Conservation (phyloP, 1,139 yeast species). For the Pichia sp. region DNA sequence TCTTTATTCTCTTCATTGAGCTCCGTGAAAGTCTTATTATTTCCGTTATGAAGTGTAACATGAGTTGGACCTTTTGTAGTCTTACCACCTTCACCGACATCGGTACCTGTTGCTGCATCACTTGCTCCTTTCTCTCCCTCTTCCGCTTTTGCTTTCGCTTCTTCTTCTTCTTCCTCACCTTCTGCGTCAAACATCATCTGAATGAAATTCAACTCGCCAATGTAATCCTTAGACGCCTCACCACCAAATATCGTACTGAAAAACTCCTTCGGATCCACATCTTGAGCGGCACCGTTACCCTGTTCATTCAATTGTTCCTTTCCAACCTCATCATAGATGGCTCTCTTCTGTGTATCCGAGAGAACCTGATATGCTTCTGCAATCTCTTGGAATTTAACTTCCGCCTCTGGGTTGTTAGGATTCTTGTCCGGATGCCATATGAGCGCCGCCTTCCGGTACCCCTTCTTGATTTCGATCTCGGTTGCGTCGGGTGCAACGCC, state of each 20-base stretch:
- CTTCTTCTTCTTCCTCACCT: slow-evolving; percentile 16
- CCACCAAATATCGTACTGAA: slow-evolving; percentile 91
- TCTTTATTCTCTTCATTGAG: slow-evolving; percentile 12
- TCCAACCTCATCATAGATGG: slow-evolving; percentile 78
- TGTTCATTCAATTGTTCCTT: slow-evolving; percentile 47
- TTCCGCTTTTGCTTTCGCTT: slow-evolving; percentile 10
- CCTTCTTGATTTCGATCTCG: slow-evolving; percentile 80
- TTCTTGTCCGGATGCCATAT: slow-evolving; percentile 93
- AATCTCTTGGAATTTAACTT: slow-evolving; percentile 43
- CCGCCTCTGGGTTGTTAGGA: slow-evolving; percentile 80
- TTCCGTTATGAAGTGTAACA: slow-evolving; percentile 11
- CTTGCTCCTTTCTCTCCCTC: slow-evolving; percentile 1
- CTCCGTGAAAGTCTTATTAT: slow-evolving; percentile 8
- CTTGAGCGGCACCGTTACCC: slow-evolving; percentile 48
- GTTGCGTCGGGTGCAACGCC: slow-evolving; percentile 67
- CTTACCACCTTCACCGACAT: background rate
- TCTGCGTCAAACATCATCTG: slow-evolving; percentile 47
- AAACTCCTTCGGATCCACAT: slow-evolving; percentile 82
- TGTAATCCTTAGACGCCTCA: slow-evolving; percentile 79
- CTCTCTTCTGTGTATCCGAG: slow-evolving; percentile 65
- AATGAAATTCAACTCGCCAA: slow-evolving; percentile 63
- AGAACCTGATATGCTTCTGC: slow-evolving; percentile 82
- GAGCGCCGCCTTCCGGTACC: slow-evolving; percentile 86
- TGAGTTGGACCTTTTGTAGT: slow-evolving; percentile 2
- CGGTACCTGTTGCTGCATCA: background rate